Conservation (phyloP, 1,139 yeast species). For the Blastobotrys buckinghamii region DNA sequence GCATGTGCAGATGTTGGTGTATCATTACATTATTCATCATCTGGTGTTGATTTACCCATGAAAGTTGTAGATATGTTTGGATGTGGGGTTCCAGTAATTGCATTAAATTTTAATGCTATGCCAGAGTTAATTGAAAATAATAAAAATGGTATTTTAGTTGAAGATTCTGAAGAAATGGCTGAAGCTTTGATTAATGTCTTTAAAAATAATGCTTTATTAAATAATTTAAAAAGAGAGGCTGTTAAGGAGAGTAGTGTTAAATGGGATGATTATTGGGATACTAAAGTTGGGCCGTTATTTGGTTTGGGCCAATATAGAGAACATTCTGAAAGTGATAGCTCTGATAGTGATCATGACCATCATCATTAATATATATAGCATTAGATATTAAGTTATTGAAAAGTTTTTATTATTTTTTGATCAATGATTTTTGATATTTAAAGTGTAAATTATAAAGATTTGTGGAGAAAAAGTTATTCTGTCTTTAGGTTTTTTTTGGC, state of each 20-base stretch:
- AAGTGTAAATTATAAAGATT: no score
- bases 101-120: constrained; percentile 65
- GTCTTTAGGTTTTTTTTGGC: no score
- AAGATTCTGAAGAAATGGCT: constrained; percentile 44
- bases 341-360: not conserved
- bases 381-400: not conserved
- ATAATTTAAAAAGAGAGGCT: constrained; percentile 60
- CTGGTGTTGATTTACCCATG: constrained; percentile 96
- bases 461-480: no score
- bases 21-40: constrained; percentile 84
- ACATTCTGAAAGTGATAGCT: not conserved
- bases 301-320: constrained; percentile 5
- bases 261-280: constrained; percentile 76
- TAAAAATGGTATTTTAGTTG: constrained; percentile 42
- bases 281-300: constrained; percentile 37
- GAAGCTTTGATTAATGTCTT: constrained; percentile 45
- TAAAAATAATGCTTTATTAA: constrained; percentile 34
- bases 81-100: constrained; percentile 86
- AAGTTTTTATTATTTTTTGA: not conserved
- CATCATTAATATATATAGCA: no score
- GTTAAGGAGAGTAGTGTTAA: constrained; percentile 53
- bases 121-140: constrained; percentile 36
- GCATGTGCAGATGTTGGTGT: constrained; percentile 82
- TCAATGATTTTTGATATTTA: no score
- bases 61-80: constrained; percentile 95